These are phyloP conservation scores for Biscutella laevigata DNA, from an alignment of 441 rosid species.

Conservation along the genomic window DNA sequence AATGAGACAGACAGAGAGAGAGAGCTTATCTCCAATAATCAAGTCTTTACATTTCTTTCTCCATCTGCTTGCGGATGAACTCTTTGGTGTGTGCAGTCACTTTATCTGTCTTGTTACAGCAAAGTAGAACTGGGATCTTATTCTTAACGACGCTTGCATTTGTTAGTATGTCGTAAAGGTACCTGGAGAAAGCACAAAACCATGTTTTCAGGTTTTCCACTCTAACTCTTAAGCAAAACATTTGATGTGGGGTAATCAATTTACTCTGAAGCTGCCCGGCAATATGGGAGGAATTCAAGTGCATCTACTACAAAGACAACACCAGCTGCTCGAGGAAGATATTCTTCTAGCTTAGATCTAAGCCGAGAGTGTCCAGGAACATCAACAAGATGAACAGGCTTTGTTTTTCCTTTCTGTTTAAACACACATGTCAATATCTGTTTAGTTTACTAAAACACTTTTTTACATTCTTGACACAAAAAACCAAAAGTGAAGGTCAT, in stretches of 20 bases:
- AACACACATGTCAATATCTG: constrained; percentile 2
- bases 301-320: constrained; percentile 81
- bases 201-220: not conserved
- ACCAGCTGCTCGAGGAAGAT: constrained; percentile 78
- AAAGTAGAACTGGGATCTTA: constrained; percentile 64
- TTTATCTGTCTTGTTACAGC: constrained; percentile 88
- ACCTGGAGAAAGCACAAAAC: constrained; percentile 38
- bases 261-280: constrained; percentile 71
- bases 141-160: constrained; percentile 60
- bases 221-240: not conserved
- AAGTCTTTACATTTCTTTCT: constrained; percentile 90
- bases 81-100: constrained; percentile 89
- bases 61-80: constrained; percentile 78
- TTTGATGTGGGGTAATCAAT: not conserved
- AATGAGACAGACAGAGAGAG: too few relatives aligned
- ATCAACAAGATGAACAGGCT: constrained; percentile 80
- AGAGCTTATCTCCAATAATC: not conserved
- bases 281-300: constrained; percentile 67
- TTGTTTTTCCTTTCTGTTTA: constrained; percentile 53
- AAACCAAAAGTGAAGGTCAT: constrained; percentile 8
- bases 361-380: constrained; percentile 92
- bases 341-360: constrained; percentile 64
- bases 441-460: not conserved
- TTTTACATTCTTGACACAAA: constrained; percentile 2
- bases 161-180: constrained; percentile 79